Percentiles rank a stretch among this genome's conserved stretches.
Conservation (phyloP, 441 rosid species). For the Pelargonium citronellum region DNA sequence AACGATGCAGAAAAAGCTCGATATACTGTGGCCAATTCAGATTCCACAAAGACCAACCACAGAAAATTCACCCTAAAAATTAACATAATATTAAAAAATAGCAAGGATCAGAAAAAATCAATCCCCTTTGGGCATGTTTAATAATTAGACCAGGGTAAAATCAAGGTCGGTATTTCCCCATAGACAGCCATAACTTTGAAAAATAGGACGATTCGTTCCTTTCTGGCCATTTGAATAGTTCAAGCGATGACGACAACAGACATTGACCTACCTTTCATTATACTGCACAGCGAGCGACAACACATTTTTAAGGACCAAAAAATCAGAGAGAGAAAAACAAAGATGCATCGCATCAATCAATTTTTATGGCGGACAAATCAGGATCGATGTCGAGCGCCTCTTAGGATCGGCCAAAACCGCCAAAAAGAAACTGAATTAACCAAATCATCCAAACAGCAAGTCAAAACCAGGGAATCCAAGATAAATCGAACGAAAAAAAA, state of each 20-base stretch:
- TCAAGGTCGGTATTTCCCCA: not conserved
- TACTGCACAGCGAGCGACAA: not conserved
- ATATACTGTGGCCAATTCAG: not conserved
- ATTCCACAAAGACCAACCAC: not conserved
- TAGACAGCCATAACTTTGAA: not conserved
- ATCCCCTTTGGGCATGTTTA: not conserved
- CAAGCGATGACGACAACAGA: not conserved
- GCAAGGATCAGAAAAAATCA: not conserved
- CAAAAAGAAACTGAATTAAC: not conserved
- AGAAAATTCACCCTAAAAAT: not conserved
- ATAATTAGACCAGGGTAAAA: not conserved
- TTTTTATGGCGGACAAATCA: constrained; percentile 4
- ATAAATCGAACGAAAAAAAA: not conserved
- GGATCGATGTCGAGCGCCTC: not conserved
- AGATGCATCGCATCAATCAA: constrained; percentile 4
- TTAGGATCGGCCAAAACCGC: not conserved
- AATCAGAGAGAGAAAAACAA: constrained; percentile 4
- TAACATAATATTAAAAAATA: not conserved
- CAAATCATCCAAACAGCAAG: not conserved
- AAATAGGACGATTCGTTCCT: not conserved
- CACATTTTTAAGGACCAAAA: not conserved
- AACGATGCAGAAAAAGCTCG: not conserved
- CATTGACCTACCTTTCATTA: not conserved
- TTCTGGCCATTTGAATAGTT: constrained; percentile 1
- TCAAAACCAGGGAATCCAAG: not conserved